Evolutionary conservation across 208 protist genomes (phyloP).

Genomic region (Leishmania martiniquensis): DNA sequence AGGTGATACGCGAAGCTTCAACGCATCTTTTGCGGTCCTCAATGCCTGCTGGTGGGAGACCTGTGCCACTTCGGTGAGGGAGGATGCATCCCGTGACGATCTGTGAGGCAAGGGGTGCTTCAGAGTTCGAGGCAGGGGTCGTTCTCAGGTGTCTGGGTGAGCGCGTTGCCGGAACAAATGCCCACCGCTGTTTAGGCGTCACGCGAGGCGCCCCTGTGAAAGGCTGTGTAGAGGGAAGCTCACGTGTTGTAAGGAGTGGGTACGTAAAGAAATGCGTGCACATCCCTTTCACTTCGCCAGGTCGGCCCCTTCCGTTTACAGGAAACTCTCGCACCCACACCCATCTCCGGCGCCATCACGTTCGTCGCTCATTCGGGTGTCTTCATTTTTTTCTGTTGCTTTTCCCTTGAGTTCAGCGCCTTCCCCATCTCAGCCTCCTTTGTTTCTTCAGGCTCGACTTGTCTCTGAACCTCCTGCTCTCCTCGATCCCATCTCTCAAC

Average conservation of each 20-base stretch:
- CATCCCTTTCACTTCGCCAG: background rate
- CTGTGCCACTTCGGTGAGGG: too few relatives aligned
- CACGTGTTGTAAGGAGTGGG: background rate
- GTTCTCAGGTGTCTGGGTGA: background rate
- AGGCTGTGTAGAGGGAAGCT: background rate
- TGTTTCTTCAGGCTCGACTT: too few relatives aligned
- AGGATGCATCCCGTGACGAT: background rate
- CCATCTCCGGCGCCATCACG: background rate
- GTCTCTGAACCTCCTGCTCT: too few relatives aligned
- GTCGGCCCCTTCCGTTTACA: background rate
- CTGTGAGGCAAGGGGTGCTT: background rate
- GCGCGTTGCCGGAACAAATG: background rate
- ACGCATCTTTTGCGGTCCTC: background rate
- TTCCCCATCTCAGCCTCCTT: background rate
- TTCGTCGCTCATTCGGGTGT: too few relatives aligned
- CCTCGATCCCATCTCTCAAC: background rate
- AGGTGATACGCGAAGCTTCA: background rate
- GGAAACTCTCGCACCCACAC: background rate
- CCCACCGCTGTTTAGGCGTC: background rate
- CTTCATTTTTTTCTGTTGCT: background rate
- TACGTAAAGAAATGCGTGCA: background rate
- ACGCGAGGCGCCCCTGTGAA: background rate
- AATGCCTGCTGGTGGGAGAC: background rate
- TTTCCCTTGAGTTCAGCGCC: background rate
- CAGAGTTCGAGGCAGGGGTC: background rate